Base-by-base conservation (phyloP, 2,329 filamentous ascomycete genomes). In the Penicillium sp. region DNA sequence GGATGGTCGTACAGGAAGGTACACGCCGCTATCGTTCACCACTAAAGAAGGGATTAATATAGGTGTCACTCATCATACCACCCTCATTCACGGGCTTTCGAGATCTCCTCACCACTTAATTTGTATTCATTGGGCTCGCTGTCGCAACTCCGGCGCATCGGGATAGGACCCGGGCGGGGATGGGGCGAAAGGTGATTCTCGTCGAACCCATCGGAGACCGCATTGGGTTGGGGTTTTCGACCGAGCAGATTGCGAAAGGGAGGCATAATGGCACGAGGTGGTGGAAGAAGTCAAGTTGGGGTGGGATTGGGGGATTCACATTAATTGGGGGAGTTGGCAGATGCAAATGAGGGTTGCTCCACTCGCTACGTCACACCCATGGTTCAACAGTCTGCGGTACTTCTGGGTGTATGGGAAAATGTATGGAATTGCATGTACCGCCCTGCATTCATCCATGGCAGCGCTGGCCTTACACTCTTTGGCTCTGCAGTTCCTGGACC, bases 1-100 rank as follows among this genome's bases (percentile, higher is more conserved):
- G 18, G 67, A 56, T 50, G 60, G 33, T 39, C 85, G 76, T 86
- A 94, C 91, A 66, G 93, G 93, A 63, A 97, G 84, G 77, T 96
- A 97, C 58, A 96, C 89, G 63, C 93, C 93, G 73, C 90, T 95
- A 75, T 96, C 92, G 71, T 96, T 95, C 73, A 97, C 94, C 62
- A 97, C 93, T 97, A 13, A 33, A 72, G 24, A 21, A 42, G n/a
- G 2, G 23, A 31, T 56, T 59, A 69, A 62, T 61, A 51, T 58
- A 21, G 36, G 33, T 10, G n/a, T n/a, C n/a, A n/a, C n/a, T n/a
- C n/a, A n/a, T n/a, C n/a, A n/a, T n/a, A n/a, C n/a, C n/a, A n/a
- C n/a, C n/a, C n/a, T n/a, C n/a, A n/a, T n/a, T n/a, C n/a, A n/a
- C n/a, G 14, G 31, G 9, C n/a, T 23, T 13, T n/a, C 11, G n/a